These are phyloP conservation scores for Exophiala mesophila DNA, from an alignment of 2,329 filamentous ascomycete genomes.

Conservation along the genomic window DNA sequence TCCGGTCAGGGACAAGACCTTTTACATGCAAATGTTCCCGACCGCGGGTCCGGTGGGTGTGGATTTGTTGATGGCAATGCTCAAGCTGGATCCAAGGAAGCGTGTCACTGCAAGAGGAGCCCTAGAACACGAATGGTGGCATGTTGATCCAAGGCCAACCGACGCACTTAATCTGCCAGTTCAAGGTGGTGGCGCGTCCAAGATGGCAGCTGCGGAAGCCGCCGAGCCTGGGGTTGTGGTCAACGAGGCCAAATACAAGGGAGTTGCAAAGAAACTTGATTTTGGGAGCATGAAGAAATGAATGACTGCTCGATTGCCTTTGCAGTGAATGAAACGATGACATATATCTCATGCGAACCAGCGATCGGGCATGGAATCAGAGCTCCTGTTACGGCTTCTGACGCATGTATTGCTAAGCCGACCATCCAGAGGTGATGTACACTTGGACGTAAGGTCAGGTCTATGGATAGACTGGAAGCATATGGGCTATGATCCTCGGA, in stretches of 20 bases:
- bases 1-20: conserved; percentile 59
- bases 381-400: too few relatives aligned
- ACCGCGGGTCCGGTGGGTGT: conserved; percentile 77
- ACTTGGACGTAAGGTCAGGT: too few relatives aligned
- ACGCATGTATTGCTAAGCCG: too few relatives aligned
- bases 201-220: conserved; percentile 77
- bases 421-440: too few relatives aligned
- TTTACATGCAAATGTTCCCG: conserved; percentile 72
- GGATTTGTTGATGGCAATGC: conserved; percentile 79
- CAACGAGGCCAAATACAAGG: conserved; percentile 56
- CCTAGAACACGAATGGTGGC: conserved; percentile 82
- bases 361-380: too few relatives aligned
- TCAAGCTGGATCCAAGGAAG: conserved; percentile 80
- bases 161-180: conserved; percentile 74
- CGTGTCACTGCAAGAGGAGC: conserved; percentile 72
- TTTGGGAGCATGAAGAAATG: conserved; percentile 50
- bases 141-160: conserved; percentile 74
- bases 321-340: too few relatives aligned
- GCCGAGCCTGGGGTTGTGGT: conserved; percentile 63
- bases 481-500: too few relatives aligned
- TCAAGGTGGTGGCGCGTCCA: conserved; percentile 63
- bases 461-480: too few relatives aligned
- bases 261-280: conserved; percentile 77
- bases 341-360: too few relatives aligned
- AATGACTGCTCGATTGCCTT: too few relatives aligned